Conservation (phyloP, 202 grass and related monocot genomes). For the Carex arenaria region DNA sequence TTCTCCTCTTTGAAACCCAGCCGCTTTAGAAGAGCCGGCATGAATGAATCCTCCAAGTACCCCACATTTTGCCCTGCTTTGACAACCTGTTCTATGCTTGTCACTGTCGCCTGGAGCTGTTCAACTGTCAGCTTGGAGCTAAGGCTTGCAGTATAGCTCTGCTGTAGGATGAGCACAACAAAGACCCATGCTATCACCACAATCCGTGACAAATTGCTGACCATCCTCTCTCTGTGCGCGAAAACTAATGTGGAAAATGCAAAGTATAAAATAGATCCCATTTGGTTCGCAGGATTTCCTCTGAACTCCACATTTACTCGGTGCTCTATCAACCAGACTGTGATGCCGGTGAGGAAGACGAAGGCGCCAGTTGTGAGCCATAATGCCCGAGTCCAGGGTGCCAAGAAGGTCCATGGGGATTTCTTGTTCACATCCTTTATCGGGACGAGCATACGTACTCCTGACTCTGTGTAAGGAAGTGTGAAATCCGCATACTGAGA, state of each 20-base stretch:
- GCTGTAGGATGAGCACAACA: conserved; percentile 75
- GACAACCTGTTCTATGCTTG: conserved; percentile 60
- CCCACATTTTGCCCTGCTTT: conserved; percentile 45
- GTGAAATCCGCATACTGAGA: conserved; percentile 79
- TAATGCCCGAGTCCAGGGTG: conserved; percentile 46
- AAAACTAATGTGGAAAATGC: conserved; percentile 81
- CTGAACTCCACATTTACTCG: conserved; percentile 58
- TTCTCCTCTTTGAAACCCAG: conserved; percentile 53
- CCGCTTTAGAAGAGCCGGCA: conserved; percentile 45
- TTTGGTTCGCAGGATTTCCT: conserved; percentile 40
- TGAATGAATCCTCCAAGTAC: conserved; percentile 66
- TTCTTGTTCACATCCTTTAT: conserved; percentile 48
- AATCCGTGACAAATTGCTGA: conserved; percentile 55
- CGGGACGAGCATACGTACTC: conserved; percentile 79
- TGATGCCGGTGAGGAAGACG: conserved; percentile 60
- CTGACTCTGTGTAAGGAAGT: conserved; percentile 81
- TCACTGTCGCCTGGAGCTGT: conserved; percentile 72
- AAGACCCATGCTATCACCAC: conserved; percentile 66
- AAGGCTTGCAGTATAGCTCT: conserved; percentile 84
- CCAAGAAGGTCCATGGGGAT: conserved; percentile 64
- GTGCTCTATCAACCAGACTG: conserved; percentile 85
- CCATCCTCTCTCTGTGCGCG: conserved; percentile 53
- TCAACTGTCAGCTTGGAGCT: conserved; percentile 72
- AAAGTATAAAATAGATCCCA: conserved; percentile 70
- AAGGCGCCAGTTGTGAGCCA: conserved; percentile 56